These are phyloP conservation scores for Dendrocalamus sinicus DNA, from an alignment of 176 grass and related monocot genomes.

Conservation along the genomic window DNA sequence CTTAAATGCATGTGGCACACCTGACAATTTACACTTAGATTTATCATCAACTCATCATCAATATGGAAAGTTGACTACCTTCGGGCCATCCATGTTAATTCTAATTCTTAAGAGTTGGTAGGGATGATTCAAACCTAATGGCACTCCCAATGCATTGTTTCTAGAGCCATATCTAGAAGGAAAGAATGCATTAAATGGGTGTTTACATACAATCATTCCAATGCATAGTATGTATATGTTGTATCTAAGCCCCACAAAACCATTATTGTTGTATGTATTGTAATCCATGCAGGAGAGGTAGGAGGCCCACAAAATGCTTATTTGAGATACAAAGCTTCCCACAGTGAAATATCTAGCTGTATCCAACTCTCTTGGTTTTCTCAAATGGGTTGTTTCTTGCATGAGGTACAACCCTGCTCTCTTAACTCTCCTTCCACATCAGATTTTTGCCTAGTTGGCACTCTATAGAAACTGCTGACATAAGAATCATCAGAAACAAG, in stretches of 20 bases:
- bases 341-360: too few relatives aligned
- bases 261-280: not conserved
- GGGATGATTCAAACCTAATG: not conserved
- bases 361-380: too few relatives aligned
- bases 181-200: not conserved
- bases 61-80: conserved; percentile 4
- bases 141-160: not conserved
- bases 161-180: not conserved
- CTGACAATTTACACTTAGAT: not conserved
- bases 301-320: too few relatives aligned
- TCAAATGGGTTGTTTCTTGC: too few relatives aligned
- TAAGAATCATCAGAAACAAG: not conserved
- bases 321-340: too few relatives aligned
- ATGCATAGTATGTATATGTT: not conserved
- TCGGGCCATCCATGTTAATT: not conserved
- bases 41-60: not conserved
- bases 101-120: conserved; percentile 14
- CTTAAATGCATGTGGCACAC: not conserved
- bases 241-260: not conserved
- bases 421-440: too few relatives aligned
- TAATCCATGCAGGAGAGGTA: too few relatives aligned
- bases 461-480: too few relatives aligned
- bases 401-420: too few relatives aligned
- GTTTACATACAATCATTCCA: not conserved
- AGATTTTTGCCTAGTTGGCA: too few relatives aligned